Evolutionary conservation across 129 eudicot species (phyloP).

Genomic region (Pseudognaphalium luteoalbum): DNA sequence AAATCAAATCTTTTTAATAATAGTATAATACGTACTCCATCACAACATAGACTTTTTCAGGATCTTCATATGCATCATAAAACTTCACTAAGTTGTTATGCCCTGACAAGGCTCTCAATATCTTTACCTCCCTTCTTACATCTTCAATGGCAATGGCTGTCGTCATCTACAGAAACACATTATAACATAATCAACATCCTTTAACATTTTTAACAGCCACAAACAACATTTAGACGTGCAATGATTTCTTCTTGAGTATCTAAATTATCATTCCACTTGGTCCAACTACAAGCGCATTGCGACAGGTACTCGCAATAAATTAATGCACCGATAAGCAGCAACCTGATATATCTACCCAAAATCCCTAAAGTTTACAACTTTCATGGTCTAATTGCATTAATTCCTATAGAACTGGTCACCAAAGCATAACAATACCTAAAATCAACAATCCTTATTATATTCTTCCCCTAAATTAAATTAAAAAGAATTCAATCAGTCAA

Average conservation of each 20-base stretch:
- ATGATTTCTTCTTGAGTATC: not conserved
- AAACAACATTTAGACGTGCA: not conserved
- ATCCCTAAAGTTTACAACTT: not conserved
- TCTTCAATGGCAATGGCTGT: slow-evolving; percentile 96
- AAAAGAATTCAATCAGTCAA: slow-evolving; percentile 6
- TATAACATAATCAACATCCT: slow-evolving; percentile 11
- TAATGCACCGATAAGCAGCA: not conserved
- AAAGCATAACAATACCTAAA: slow-evolving; percentile 5
- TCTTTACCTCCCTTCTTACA: slow-evolving; percentile 92
- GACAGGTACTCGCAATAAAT: not conserved
- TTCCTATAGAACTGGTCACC: not conserved
- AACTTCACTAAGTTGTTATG: slow-evolving; percentile 76
- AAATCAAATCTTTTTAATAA: not conserved
- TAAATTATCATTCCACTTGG: not conserved
- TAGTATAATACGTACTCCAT: slow-evolving; percentile 71
- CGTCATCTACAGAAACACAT: slow-evolving; percentile 61
- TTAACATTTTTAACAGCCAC: not conserved
- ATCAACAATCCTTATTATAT: not conserved
- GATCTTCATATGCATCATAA: slow-evolving; percentile 87
- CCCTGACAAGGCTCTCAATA: slow-evolving; percentile 77
- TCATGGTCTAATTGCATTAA: not conserved
- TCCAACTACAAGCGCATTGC: not conserved
- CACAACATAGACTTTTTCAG: slow-evolving; percentile 77
- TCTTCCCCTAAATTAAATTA: slow-evolving; percentile 1
- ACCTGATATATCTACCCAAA: not conserved